Base-by-base conservation (phyloP, 2,329 filamentous ascomycete genomes). In the Pyricularia grisea region DNA sequence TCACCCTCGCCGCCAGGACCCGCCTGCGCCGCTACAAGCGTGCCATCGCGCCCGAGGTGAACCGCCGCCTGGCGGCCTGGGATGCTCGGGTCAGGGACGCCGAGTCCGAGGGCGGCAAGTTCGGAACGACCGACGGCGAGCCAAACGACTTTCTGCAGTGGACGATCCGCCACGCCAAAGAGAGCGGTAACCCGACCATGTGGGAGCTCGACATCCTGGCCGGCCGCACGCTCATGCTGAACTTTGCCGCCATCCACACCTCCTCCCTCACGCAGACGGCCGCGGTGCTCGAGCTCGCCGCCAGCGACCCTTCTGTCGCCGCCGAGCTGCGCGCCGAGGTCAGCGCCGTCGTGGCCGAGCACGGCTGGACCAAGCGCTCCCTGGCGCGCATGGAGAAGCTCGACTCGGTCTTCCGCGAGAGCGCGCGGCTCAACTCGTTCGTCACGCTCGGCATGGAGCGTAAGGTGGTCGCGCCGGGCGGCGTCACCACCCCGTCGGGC, bases 271-370 rank as follows among this genome's bases (percentile, higher is more conserved):
- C 76, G 36, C 71, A 78, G 6, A 78, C 78, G 1, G 80, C 71
- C 71, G 79, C 55, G 10, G 72, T 86, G 50, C 79, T 80, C 50
- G 82, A 86, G 69, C 75, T 86, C 1, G 77, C 76, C 1, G 64
- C 79, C 75, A 28, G 80, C n/a, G 64, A 74, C 84, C 30, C 78
- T 83, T 2, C 74, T 78, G 23, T 83, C 85, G 73, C 81, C 82
- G 65, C 65, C 23, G 65, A 33, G 17, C 65, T 66, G 6, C 65
- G 65, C 12, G 31, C 31, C 65, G 65, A 66, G 65, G 10, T 42
- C 30, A 69, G 74, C 14, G 61, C 69, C 17, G 75, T 75, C 31
- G 74, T 79, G 1, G 73, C 73, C 10, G 74, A 73, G 68, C 68
- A 75, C 68, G 72, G 70, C 63, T 78, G 77, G 76, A 73, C 76